Evolutionary conservation across 345 rosid genomes (phyloP).

Genomic region (Populus simonii): DNA sequence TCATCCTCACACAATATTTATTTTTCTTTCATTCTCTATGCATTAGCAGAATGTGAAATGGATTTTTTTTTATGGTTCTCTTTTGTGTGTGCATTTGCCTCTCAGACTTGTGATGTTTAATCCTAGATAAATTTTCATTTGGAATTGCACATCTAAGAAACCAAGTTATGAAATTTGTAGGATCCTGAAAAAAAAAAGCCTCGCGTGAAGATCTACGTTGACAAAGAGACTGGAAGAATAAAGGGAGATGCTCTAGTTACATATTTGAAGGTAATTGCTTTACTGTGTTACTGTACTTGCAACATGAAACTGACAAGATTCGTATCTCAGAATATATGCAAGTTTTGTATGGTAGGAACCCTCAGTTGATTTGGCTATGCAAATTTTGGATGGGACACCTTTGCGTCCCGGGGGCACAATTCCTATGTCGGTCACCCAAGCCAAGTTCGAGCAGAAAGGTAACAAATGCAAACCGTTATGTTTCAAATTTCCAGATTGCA

Average conservation of each 20-base stretch:
- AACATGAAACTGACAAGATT: conserved; percentile 8
- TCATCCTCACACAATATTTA: neutral
- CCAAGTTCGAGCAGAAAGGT: conserved; percentile 98
- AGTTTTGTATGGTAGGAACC: conserved; percentile 62
- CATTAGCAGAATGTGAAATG: neutral
- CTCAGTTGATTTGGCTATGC: conserved; percentile 84
- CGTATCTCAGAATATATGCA: conserved; percentile 1
- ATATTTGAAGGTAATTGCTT: conserved; percentile 70
- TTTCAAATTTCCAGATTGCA: conserved; percentile 7
- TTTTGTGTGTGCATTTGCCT: neutral
- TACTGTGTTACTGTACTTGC: neutral
- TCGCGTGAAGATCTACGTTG: conserved; percentile 84
- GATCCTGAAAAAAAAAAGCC: conserved; percentile 87
- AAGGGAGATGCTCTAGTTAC: conserved; percentile 97
- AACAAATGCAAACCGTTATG: neutral
- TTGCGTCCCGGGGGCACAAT: conserved; percentile 73
- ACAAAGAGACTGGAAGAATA: conserved; percentile 77
- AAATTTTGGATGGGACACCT: conserved; percentile 93
- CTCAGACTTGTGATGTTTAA: neutral
- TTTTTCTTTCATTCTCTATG: neutral
- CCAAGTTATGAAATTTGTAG: conserved; percentile 32
- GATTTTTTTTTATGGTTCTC: neutral
- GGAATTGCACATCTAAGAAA: conserved; percentile 14
- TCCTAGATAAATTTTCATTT: neutral
- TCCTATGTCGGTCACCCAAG: conserved; percentile 75